phyloP scores from a whole-genome alignment of 129 eudicot genomes.

The Logfia minima region DNA sequence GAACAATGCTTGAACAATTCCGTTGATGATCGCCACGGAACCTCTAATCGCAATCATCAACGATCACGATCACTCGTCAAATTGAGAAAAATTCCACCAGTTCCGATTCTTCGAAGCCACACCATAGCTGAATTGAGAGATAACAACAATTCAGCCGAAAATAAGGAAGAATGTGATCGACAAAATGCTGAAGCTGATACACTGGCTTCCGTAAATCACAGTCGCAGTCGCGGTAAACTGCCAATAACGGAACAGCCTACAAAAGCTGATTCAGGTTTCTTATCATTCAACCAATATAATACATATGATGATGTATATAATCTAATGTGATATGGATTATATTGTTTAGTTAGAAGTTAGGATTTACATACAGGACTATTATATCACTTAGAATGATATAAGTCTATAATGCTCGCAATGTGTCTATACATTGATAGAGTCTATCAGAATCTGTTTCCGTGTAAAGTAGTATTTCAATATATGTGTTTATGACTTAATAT shows the following conservation, averaged over 20 bases:
- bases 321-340: not conserved
- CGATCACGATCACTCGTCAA: slow-evolving; percentile 39
- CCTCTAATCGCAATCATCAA: slow-evolving; percentile 10
- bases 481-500: not conserved
- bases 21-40: slow-evolving; percentile 11
- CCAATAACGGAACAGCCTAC: slow-evolving; percentile 1
- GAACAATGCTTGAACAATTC: slow-evolving; percentile 15
- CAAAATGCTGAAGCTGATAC: slow-evolving; percentile 39
- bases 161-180: slow-evolving; percentile 30
- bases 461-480: not conserved
- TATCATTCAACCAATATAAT: not conserved
- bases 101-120: slow-evolving; percentile 40
- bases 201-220: slow-evolving; percentile 49
- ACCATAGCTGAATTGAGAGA: slow-evolving; percentile 28
- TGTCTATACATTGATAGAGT: not conserved
- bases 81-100: slow-evolving; percentile 57
- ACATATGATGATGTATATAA: not conserved
- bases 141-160: slow-evolving; percentile 14
- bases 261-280: slow-evolving; percentile 31
- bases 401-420: not conserved
- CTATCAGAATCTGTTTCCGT: not conserved
- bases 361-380: not conserved
- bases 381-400: not conserved
- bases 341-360: not conserved
- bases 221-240: slow-evolving; percentile 28